Evolutionary conservation across 2,329 filamentous ascomycete species (phyloP).

Genomic region (Fusarium piperis): DNA sequence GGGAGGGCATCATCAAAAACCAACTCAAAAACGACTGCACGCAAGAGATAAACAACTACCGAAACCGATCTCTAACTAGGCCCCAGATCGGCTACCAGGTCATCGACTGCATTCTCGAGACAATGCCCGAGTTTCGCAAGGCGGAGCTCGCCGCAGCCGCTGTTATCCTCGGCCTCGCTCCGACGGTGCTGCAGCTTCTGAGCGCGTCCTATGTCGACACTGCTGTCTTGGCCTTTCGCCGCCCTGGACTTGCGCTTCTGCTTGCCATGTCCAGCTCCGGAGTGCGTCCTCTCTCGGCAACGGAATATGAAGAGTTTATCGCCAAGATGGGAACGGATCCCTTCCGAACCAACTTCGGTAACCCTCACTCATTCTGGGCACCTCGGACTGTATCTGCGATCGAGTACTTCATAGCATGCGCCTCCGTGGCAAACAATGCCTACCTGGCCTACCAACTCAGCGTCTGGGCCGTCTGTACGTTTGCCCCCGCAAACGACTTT

Average conservation of each 20-base stretch:
- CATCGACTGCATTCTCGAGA: constrained; percentile 30
- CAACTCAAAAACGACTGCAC: constrained; percentile 8
- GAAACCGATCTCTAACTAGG: background rate
- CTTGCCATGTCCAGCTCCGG: constrained; percentile 27
- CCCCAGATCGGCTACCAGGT: constrained; percentile 11
- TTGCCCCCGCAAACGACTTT: constrained; percentile 22
- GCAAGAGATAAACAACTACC: background rate
- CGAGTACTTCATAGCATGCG: constrained; percentile 9
- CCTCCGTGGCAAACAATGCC: constrained; percentile 23
- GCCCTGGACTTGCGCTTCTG: constrained; percentile 32
- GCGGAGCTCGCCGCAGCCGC: constrained; percentile 34
- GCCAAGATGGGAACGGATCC: background rate
- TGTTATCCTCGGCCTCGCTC: constrained; percentile 36
- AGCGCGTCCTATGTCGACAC: constrained; percentile 34
- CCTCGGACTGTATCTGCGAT: background rate
- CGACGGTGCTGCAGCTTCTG: constrained; percentile 26
- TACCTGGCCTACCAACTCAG: constrained; percentile 25
- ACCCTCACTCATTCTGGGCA: background rate
- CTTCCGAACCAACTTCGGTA: background rate
- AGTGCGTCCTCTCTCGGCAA: constrained; percentile 9
- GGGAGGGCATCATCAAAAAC: constrained; percentile 4
- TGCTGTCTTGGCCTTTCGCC: constrained; percentile 24
- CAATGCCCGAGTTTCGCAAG: constrained; percentile 37
- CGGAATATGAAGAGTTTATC: constrained; percentile 13
- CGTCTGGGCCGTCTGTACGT: constrained; percentile 24